These are phyloP conservation scores for Oryza rufipogon DNA, from an alignment of 176 grass and related monocot genomes.

Conservation along the genomic window DNA sequence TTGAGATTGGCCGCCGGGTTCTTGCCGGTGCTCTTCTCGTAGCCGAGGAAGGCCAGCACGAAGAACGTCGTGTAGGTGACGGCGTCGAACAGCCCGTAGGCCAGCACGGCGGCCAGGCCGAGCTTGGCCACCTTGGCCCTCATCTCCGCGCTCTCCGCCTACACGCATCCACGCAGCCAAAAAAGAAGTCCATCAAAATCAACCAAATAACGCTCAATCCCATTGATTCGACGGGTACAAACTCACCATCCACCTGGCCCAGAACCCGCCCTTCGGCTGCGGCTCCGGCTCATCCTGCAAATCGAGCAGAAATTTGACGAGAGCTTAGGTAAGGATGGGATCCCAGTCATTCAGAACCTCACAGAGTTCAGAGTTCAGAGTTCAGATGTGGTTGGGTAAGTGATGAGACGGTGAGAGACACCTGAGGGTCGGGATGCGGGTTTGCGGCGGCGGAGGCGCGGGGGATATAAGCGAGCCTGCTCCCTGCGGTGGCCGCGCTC, in stretches of 20 bases:
- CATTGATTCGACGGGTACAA: neutral
- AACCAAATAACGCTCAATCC: neutral
- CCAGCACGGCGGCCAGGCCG: constrained; percentile 51
- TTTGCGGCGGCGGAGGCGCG: constrained; percentile 9
- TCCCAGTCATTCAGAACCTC: neutral
- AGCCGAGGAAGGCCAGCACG: constrained; percentile 68
- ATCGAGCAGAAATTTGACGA: neutral
- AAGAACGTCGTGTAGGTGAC: constrained; percentile 72
- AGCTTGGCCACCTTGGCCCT: constrained; percentile 59
- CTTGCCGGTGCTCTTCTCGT: constrained; percentile 71
- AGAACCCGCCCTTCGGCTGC: constrained; percentile 36
- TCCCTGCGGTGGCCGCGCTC: neutral
- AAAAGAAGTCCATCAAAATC: neutral
- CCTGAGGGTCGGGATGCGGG: constrained; percentile 12
- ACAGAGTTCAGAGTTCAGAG: neutral
- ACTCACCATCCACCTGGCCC: constrained; percentile 60
- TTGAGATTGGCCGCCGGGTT: constrained; percentile 67
- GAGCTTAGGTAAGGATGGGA: neutral
- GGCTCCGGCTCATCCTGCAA: constrained; percentile 47
- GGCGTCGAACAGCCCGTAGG: constrained; percentile 64
- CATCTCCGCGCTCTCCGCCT: constrained; percentile 53
- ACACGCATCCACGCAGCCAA: neutral
- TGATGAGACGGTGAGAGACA: neutral
- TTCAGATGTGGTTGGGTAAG: neutral
- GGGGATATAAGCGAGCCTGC: neutral